Base-by-base conservation (phyloP, 345 rosid species). In the Eucalyptus caleyi region DNA sequence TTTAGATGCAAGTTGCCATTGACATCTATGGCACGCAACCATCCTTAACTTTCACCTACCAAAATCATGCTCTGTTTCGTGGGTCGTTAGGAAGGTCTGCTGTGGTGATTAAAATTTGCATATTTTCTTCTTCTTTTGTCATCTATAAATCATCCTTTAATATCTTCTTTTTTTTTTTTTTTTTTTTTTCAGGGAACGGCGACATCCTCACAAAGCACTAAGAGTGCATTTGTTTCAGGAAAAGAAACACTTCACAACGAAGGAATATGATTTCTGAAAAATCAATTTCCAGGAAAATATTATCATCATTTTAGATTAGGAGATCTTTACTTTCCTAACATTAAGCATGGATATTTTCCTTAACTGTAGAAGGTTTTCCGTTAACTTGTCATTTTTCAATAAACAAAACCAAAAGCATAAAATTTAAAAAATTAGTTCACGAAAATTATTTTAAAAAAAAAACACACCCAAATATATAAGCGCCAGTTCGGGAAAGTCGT, bases 111-210 rank as follows among this genome's bases (percentile, higher is more conserved):
- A 37, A 18, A 37, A 72, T 72, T 10, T 11, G 5, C 16, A 77
- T 19, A 11, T 37, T 19, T 37, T 77, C 2, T 37, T 37, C 15
- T 8, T 77, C 4, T 10, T 37, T 37, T 6, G 7, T 37, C 27
- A n/a, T n/a, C n/a, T n/a, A n/a, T n/a, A n/a, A n/a, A n/a, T n/a
- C n/a, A n/a, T n/a, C 47, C 44, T 14, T 77, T 37, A 19, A 65
- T 65, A n/a, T 65, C 77, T n/a, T 65, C 72, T 10, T 7, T 0
- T 15, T 7, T 1, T 7, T 14, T 1, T 0, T 2, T 2, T 14
- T 14, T 1, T 6, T 62, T n/a, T 7, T 14, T 2, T 5, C 0
- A 6, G 21, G 2, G 2, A n/a, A 7, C 0, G 5, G 11, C 21
- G 9, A 37, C 15, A 6, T 5, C 45, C 13, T 77, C 16, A 10